Evolutionary conservation across 805 yeast genomes (phyloP).

Genomic region (Pichia paraexigua): DNA sequence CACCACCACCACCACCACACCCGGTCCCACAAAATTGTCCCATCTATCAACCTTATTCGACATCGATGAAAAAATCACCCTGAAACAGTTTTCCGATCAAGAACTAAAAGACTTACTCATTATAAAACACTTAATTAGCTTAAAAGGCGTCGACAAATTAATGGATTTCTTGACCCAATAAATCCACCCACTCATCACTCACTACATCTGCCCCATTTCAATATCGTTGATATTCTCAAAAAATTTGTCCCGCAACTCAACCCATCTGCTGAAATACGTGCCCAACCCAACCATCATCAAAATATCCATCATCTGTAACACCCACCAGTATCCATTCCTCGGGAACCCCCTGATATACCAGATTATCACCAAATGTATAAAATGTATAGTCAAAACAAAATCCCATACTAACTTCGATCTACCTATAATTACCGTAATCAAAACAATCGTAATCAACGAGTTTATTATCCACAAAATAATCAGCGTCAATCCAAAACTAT

Average conservation of each 20-base stretch:
- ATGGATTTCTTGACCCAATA: slow-evolving; percentile 42
- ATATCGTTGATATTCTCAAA: slow-evolving; percentile 75
- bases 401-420: slow-evolving; percentile 93
- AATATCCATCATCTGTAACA: slow-evolving; percentile 61
- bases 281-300: slow-evolving; percentile 69
- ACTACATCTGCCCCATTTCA: slow-evolving; percentile 32
- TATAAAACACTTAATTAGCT: slow-evolving; percentile 52
- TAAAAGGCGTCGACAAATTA: slow-evolving; percentile 64
- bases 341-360: slow-evolving; percentile 69
- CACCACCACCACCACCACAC: too few species aligned
- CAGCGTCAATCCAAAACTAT: slow-evolving; percentile 72
- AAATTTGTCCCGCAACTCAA: slow-evolving; percentile 80
- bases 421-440: slow-evolving; percentile 82
- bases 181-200: background rate
- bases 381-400: slow-evolving; percentile 89
- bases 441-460: slow-evolving; percentile 73
- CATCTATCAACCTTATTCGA: slow-evolving; percentile 26
- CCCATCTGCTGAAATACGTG: slow-evolving; percentile 88
- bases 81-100: slow-evolving; percentile 14
- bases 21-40: background rate
- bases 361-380: slow-evolving; percentile 63
- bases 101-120: slow-evolving; percentile 47
- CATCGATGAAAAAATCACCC: slow-evolving; percentile 23
- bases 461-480: slow-evolving; percentile 75
- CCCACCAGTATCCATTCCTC: slow-evolving; percentile 72